These are phyloP conservation scores for Globisporangium orthogonon DNA, from an alignment of 352 stramenopile species.

Conservation along the genomic window DNA sequence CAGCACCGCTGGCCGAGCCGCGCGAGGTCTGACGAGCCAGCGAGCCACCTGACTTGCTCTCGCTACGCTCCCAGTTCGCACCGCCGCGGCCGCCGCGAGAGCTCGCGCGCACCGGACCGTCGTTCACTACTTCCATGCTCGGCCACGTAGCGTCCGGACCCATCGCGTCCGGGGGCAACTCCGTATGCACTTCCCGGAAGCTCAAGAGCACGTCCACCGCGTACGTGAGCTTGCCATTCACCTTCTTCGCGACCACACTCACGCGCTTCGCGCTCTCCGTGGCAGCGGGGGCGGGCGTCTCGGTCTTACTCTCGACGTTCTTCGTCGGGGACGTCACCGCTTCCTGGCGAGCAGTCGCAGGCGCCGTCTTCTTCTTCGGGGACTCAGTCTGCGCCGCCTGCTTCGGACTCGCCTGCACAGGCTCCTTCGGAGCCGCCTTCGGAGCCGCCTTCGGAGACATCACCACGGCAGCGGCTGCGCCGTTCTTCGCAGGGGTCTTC, in stretches of 20 bases:
- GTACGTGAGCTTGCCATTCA: slow-evolving; percentile 44
- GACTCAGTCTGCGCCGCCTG: slow-evolving; percentile 10
- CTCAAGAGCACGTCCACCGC: slow-evolving; percentile 51
- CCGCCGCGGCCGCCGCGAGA: slow-evolving; percentile 29
- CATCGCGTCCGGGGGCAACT: slow-evolving; percentile 32
- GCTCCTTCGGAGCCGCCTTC: slow-evolving; percentile 9
- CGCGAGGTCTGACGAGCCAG: slow-evolving; percentile 50
- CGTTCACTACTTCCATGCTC: slow-evolving; percentile 61
- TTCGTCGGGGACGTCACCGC: slow-evolving; percentile 7
- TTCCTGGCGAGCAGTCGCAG: slow-evolving; percentile 3
- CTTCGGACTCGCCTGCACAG: slow-evolving; percentile 6
- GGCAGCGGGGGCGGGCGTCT: slow-evolving; percentile 1
- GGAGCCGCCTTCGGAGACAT: neutral
- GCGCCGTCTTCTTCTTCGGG: slow-evolving; percentile 12
- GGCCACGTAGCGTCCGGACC: slow-evolving; percentile 47
- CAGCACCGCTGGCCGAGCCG: slow-evolving; percentile 15
- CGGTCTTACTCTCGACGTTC: slow-evolving; percentile 3
- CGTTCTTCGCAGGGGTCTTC: slow-evolving; percentile 12
- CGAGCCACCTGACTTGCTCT: slow-evolving; percentile 31
- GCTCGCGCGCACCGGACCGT: slow-evolving; percentile 37
- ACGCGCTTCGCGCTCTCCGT: slow-evolving; percentile 20
- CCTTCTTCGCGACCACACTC: slow-evolving; percentile 25
- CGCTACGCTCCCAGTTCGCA: slow-evolving; percentile 51
- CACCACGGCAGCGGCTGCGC: neutral
- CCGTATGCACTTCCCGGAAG: slow-evolving; percentile 52